Base-by-base conservation (phyloP, 306 rosid species). In the Pachyrhizus erosus region DNA sequence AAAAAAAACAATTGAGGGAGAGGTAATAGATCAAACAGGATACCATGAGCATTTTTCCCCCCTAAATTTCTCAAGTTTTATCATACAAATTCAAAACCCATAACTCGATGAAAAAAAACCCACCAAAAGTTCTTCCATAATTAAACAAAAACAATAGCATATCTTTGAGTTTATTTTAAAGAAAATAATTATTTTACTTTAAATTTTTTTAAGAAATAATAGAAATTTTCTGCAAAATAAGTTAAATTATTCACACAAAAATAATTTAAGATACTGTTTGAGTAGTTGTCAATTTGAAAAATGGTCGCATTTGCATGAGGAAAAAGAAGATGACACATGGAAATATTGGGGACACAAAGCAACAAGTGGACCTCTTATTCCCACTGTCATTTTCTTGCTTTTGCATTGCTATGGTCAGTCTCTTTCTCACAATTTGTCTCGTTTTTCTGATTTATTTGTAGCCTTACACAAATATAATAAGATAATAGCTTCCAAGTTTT, bases 291-390 rank as follows among this genome's bases (percentile, higher is more conserved):
- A 6, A 4, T 52, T 52, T 17, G 20, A 15, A 51, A 52, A 73
- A 54, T 31, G 20, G 14, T 29, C 3, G 7, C 54, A 12, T 15
- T 11, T 45, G 29, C 5, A 12, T 23, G 11, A 34, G 26, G 2
- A 21, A 67, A 51, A 52, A 26, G 52, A 7, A 52, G 69, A n/a
- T 2, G 7, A 74, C 69, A 81, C 58, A 5, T 49, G 73, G 57
- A 13, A 49, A 15, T 15, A 5, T 64, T 48, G 23, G 5, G 79
- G 48, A 61, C 84, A 48, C 74, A 73, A 24, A 64, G 58, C 68
- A 73, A 64, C 60, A 51, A 34, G 75, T 81, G 80, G 75, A 34
- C 55, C 67, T 61, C 55, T 24, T 58, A 9, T 33, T 48, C 21
- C 40, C 48, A 3, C 10, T 45, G 14, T 71, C 78, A 27, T 5